Conservation (phyloP, 768 basidiomycete genomes). For the Lyophyllum atratum region DNA sequence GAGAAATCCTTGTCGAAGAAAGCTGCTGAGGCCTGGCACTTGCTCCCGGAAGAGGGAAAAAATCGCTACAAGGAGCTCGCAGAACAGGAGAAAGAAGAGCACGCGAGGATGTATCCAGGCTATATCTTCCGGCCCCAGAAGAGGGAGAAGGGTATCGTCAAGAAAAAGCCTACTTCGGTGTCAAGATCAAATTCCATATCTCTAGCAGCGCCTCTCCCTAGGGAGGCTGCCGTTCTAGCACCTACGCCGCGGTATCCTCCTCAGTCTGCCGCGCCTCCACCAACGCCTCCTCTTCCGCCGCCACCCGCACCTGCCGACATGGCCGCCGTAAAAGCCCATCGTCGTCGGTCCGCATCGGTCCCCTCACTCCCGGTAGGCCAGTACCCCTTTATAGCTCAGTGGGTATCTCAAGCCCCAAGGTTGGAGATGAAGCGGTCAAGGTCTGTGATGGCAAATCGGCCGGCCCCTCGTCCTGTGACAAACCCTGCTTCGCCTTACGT, state of each 20-base stretch:
- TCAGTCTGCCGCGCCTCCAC: neutral
- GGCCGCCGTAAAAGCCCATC: constrained; percentile 21
- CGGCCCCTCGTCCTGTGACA: neutral
- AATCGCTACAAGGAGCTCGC: constrained; percentile 55
- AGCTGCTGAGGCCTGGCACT: constrained; percentile 75
- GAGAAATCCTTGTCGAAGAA: constrained; percentile 73
- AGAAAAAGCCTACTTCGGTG: constrained; percentile 25
- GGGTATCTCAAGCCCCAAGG: constrained; percentile 7
- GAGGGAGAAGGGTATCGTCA: constrained; percentile 23
- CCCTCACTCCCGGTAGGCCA: constrained; percentile 25
- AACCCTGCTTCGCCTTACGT: constrained; percentile 4
- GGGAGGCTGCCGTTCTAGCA: neutral
- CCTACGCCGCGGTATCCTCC: constrained; percentile 9
- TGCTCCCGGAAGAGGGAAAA: constrained; percentile 49
- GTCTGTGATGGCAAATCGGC: constrained; percentile 15
- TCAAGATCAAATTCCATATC: constrained; percentile 20
- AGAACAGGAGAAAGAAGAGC: constrained; percentile 55
- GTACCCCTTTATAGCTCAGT: constrained; percentile 5
- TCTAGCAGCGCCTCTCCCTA: neutral
- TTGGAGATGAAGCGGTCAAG: constrained; percentile 19
- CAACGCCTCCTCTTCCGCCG: neutral
- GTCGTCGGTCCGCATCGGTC: constrained; percentile 34
- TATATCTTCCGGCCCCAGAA: constrained; percentile 66
- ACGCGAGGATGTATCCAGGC: constrained; percentile 56
- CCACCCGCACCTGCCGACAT: constrained; percentile 14